Percentiles rank a stretch among this genome's conserved stretches.
Evolutionary conservation across 768 basidiomycete species (phyloP).

Genomic region (Rhodosporidiobolus odoratus): DNA sequence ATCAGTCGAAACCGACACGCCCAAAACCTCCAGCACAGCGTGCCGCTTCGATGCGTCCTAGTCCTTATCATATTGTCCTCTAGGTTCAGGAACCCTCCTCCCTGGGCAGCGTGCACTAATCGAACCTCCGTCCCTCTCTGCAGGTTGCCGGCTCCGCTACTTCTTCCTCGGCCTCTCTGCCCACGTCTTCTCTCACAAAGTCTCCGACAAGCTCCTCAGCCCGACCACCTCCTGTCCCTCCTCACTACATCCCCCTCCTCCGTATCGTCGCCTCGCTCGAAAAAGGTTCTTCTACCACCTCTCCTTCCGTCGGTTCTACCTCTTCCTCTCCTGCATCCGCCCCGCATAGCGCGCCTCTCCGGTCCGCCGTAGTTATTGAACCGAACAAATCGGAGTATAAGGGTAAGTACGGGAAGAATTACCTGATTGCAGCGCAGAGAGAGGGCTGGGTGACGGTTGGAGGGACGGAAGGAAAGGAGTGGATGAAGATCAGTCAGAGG

Average conservation of each 20-base stretch:
- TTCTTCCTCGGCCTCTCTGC: background rate
- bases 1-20: too few relatives aligned
- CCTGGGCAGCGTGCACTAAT: too few relatives aligned
- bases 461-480: constrained; percentile 2
- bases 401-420: background rate
- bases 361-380: constrained; percentile 2
- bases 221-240: background rate
- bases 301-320: background rate
- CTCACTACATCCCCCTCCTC: constrained; percentile 3
- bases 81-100: too few relatives aligned
- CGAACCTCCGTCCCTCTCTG: too few relatives aligned
- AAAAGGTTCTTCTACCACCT: background rate
- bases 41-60: too few relatives aligned
- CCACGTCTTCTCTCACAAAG: too few relatives aligned
- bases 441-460: constrained; percentile 20
- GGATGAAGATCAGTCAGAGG: constrained; percentile 15
- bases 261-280: background rate
- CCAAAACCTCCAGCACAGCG: too few relatives aligned
- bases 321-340: background rate
- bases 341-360: background rate
- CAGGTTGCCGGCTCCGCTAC: too few relatives aligned
- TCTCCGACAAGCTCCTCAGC: background rate
- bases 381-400: background rate
- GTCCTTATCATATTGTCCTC: too few relatives aligned
- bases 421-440: background rate